Evolutionary conservation across 495 filamentous ascomycete species (phyloP), one percentile per base, ranked within the genome.

Genomic region (Hypoxylon perforatum): DNA sequence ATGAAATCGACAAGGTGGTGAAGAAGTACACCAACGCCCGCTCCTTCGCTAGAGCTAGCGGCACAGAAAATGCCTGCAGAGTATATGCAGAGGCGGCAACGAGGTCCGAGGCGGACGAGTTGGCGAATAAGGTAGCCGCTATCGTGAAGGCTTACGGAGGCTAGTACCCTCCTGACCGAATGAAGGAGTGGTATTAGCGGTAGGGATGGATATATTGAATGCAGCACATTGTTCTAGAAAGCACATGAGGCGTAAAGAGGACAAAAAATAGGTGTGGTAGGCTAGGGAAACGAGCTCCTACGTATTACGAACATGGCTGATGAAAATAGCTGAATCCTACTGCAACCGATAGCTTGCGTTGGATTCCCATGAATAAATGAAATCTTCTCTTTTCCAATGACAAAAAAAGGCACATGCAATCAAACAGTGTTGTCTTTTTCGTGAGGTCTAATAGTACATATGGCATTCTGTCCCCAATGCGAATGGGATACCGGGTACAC

Each of bases 51-150:
- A 88, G 95, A 65, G 92, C 95, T 19, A 93, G 90, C 63, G 95
- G 95, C 35, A 99, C 95, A 1, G 95, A 99, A 77, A 95, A 99
- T 78, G 95, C 93, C 0, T 93, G 97, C 58, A 84, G 95, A 65
- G 94, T 99, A 19, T 99, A 99, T 76, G 93, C 94, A n/a, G 95
- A 99, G 78, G 95, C 95, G 14, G 92, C 91, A 6, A 93, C 89
- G 60, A 87, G 89, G 53, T 87, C 86, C 2, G 92, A 96, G 72
- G 91, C 92, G 0, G 92, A 95, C 70, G 92, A 96, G 73, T 84
- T 97, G 41, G 93, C 93, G 38, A 89, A 87, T 48, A 88, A 92
- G 64, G 91, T 97, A 30, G 88, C 91, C 4, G 85, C 86, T 45
- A 86, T 95, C 52, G 90, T 96, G 45, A 80, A 78, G 48, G 72